Evolutionary conservation across 2,329 filamentous ascomycete genomes (phyloP), one percentile per base, ranked within the genome.

Genomic region (Metarhizium humberi): DNA sequence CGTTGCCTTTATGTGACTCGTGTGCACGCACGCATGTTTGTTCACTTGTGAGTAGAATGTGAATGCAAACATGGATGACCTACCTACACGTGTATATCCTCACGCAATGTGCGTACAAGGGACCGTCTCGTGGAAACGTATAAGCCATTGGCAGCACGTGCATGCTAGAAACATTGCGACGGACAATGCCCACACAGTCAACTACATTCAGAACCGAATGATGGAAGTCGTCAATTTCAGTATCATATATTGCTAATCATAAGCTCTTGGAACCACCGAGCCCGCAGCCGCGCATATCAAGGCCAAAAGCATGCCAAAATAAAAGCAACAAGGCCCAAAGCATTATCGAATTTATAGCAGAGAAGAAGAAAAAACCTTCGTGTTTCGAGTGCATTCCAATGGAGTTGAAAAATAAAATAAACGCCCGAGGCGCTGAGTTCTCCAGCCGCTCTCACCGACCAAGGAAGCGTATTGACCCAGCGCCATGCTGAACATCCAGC

Each of bases 391-490:
- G 4, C 45, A 48, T 29, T 48, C 11, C 25, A 29, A 45, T 32
- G 52, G 18, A 51, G 48, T 46, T 32, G 42, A 53, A 14, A 50
- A 49, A 49, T 49, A 54, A 53, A 51, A 56, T 55, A 56, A 51
- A 53, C 58, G 48, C 54, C 50, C 57, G 60, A 58, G 59, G 61
- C 61, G 54, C 57, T 51, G 59, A 34, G 32, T 20, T 57, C 59
- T 61, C 67, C 61, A 67, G 66, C 65, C 67, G 67, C 69, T 71
- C 68, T 71, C 70, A 70, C 70, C 66, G 66, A 70, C 66, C 62
- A 66, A 29, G 63, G 67, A 65, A 61, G 60, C 61, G 55, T 58
- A 40, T 52, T 57, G 58, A 56, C 64, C 61, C 57, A 63, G 62
- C 66, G 61, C 64, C 62, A 59, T 59, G 62, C 64, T 62, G 55